phyloP scores from a whole-genome alignment of 306 rosid genomes.

The Cucurbita ficifolia region DNA sequence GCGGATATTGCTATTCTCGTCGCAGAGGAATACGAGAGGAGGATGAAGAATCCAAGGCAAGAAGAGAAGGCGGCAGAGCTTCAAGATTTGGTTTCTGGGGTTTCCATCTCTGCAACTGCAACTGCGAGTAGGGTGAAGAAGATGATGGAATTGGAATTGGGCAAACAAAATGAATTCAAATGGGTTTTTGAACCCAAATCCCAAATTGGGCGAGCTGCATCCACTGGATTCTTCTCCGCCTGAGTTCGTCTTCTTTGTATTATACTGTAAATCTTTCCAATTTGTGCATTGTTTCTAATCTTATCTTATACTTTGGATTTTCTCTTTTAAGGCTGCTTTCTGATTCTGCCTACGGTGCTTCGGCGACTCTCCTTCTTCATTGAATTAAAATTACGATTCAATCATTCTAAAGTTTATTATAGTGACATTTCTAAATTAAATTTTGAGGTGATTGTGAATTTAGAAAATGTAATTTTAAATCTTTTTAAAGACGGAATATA shows the following conservation, averaged over 20 bases:
- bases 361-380: too few species aligned
- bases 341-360: neutral
- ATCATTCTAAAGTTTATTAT: too few species aligned
- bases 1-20: constrained; percentile 82
- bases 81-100: constrained; percentile 15
- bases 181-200: constrained; percentile 39
- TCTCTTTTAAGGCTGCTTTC: neutral
- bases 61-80: neutral
- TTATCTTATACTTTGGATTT: neutral
- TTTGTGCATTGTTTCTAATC: neutral
- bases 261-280: neutral
- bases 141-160: constrained; percentile 6
- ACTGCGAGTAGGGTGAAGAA: constrained; percentile 12
- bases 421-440: too few species aligned
- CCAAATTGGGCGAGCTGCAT: constrained; percentile 52
- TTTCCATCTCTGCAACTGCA: constrained; percentile 23
- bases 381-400: too few species aligned
- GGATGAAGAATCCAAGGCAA: constrained; percentile 17
- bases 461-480: too few species aligned
- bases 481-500: too few species aligned
- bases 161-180: constrained; percentile 2
- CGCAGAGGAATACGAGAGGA: constrained; percentile 75
- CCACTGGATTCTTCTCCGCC: constrained; percentile 74
- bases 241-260: constrained; percentile 1
- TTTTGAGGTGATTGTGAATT: too few species aligned